Evolutionary conservation across 768 basidiomycete genomes (phyloP).

Genomic region (Mycena alexandri): DNA sequence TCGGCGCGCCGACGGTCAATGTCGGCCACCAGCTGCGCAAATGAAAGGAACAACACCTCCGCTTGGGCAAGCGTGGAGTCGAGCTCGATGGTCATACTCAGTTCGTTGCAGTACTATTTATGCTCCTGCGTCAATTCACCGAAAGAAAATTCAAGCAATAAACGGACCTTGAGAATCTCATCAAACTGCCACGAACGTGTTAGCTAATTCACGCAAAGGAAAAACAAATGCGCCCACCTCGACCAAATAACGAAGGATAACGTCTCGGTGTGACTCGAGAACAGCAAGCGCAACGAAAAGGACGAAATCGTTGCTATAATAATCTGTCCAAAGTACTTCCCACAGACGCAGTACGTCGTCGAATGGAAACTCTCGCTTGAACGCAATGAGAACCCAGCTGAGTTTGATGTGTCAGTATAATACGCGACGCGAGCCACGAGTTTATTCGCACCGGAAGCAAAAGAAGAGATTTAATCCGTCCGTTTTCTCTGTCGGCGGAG

Average conservation of each 20-base stretch:
- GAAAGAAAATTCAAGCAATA: not conserved
- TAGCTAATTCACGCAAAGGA: slow-evolving; percentile 13
- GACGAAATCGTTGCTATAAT: slow-evolving; percentile 89
- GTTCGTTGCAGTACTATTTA: slow-evolving; percentile 88
- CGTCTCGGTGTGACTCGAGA: slow-evolving; percentile 94
- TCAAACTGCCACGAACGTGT: slow-evolving; percentile 68
- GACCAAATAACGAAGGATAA: slow-evolving; percentile 93
- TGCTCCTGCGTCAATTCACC: slow-evolving; percentile 7
- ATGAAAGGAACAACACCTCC: slow-evolving; percentile 95
- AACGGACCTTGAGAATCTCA: slow-evolving; percentile 76
- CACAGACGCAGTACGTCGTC: slow-evolving; percentile 90
- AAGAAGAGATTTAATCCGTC: slow-evolving; percentile 96
- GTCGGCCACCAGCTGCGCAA: slow-evolving; percentile 88
- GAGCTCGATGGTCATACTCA: slow-evolving; percentile 97
- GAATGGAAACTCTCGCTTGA: slow-evolving; percentile 97
- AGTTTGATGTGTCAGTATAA: slow-evolving; percentile 12
- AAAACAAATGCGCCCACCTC: slow-evolving; percentile 68
- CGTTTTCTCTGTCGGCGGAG: slow-evolving; percentile 71
- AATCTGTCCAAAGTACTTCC: slow-evolving; percentile 95
- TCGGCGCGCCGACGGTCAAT: slow-evolving; percentile 86
- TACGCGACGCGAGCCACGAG: slow-evolving; percentile 1
- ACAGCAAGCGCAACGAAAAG: slow-evolving; percentile 95
- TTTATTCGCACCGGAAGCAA: slow-evolving; percentile 87
- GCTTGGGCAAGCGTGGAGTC: slow-evolving; percentile 96
- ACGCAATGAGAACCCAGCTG: slow-evolving; percentile 92